Conservation (phyloP, 176 grass and related monocot species). For the Musa troglodytarum region DNA sequence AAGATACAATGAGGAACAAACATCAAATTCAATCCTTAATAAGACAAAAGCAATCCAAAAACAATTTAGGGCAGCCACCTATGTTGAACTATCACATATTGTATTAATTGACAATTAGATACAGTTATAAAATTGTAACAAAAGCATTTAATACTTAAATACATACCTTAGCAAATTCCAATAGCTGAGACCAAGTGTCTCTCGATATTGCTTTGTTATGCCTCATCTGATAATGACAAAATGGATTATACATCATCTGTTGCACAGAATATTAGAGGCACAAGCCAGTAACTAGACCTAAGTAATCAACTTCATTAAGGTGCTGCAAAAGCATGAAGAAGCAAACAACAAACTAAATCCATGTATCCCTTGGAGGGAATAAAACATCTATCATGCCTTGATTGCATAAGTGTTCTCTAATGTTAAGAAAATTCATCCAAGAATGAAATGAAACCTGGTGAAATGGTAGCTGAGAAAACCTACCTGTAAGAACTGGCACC, state of each 20-base stretch:
- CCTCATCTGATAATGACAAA: constrained; percentile 49
- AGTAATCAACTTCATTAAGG: neutral
- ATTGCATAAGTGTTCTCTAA: neutral
- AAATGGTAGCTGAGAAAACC: neutral
- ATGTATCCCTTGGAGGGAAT: neutral
- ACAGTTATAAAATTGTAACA: constrained; percentile 4
- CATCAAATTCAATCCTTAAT: neutral
- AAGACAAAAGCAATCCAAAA: neutral
- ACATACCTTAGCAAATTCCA: constrained; percentile 98
- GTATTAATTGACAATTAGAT: neutral
- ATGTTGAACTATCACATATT: no score
- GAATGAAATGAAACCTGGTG: no score
- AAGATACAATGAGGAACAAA: neutral
- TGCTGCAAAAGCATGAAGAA: neutral
- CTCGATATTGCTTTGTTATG: constrained; percentile 98
- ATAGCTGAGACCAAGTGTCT: constrained; percentile 92
- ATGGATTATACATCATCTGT: neutral
- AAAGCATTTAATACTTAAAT: neutral
- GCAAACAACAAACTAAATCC: neutral
- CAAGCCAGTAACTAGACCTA: neutral
- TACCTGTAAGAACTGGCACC: constrained; percentile 97
- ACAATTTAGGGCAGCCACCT: neutral
- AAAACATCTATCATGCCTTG: neutral
- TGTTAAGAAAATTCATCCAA: no score
- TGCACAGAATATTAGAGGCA: constrained; percentile 5